Conservation (phyloP, 2,329 filamentous ascomycete genomes). For the Bipolaris cookei region DNA sequence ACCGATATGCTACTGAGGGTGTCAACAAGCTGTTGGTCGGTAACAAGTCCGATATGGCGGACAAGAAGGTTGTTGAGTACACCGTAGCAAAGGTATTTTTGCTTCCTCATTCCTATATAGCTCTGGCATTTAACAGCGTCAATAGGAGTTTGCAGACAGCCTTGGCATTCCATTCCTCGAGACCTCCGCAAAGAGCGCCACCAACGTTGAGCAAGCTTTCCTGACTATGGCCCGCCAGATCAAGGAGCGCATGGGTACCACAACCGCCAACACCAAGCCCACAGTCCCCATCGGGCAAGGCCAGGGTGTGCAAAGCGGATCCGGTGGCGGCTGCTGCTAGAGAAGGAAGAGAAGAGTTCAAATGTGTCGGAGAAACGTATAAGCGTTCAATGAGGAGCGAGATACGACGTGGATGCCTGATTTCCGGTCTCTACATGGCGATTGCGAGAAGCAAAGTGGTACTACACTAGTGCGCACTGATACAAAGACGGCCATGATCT, state of each 20-base stretch:
- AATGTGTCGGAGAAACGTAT: slow-evolving; percentile 18
- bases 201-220: slow-evolving; percentile 99
- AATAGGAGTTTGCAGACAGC: slow-evolving; percentile 96
- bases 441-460: slow-evolving; percentile 28
- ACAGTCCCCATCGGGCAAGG: slow-evolving; percentile 95
- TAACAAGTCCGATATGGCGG: slow-evolving; percentile 99
- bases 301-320: slow-evolving; percentile 88
- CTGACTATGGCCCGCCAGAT: slow-evolving; percentile 99
- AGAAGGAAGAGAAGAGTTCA: slow-evolving; percentile 29
- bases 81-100: slow-evolving; percentile 90
- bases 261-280: slow-evolving; percentile 97
- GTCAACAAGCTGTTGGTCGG: slow-evolving; percentile 99
- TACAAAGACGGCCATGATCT: slow-evolving; percentile 28
- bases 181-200: slow-evolving; percentile 99
- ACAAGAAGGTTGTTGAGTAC: slow-evolving; percentile 99
- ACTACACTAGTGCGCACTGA: slow-evolving; percentile 39
- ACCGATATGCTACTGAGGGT: slow-evolving; percentile 97
- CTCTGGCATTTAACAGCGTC: slow-evolving; percentile 22
- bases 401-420: slow-evolving; percentile 40
- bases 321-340: slow-evolving; percentile 90
- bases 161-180: slow-evolving; percentile 99
- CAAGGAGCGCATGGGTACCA: slow-evolving; percentile 99
- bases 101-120: background rate
- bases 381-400: slow-evolving; percentile 25
- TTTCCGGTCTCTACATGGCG: slow-evolving; percentile 32